Base-by-base conservation (phyloP, 306 rosid species). In the Glycyrrhiza uralensis region DNA sequence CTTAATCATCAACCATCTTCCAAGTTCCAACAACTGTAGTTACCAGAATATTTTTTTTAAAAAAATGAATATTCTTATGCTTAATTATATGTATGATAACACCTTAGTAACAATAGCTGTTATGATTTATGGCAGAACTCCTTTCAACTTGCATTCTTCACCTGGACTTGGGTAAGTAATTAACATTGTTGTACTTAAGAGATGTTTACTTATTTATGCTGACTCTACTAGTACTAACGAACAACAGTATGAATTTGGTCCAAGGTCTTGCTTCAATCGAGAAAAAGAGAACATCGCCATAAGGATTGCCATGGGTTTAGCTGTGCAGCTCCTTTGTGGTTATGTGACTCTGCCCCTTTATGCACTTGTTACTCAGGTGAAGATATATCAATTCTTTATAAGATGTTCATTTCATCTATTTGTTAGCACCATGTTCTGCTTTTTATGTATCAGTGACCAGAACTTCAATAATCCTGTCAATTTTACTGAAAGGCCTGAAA, bases 321-420 rank as follows among this genome's bases (percentile, higher is more conserved):
- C 71, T 39, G 88, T 86, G 58, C 96, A 87, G 82, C 51, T 90
- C 17, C 85, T 87, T 42, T 87, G 91, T 66, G 89, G 84, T 42
- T 87, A 90, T 72, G 85, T 87, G 15, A 90, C 93, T 35, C 83
- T 90, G 2, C 96, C 96, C 66, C 92, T 90, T 54, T 86, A 82
- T 61, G 86, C 85, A 7, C 88, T 87, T 50, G 93, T 87, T 5
- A 90, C 90, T 51, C 96, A 85, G 89, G 96, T 85, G 66, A 13
- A 15, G 3, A 23, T 30, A 30, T 5, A 38, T 39, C 14, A 22
- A 10, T 17, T 60, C 30, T 44, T 14, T 44, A n/a, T 2, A 11
- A 11, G 7, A n/a, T 33, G 7, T 18, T 45, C 61, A 35, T 58
- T 4, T 7, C 45, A 58, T 26, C 13, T 10, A 41, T 22, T 23